Base-by-base conservation (phyloP, 352 stramenopile species). In the Globisporangium polare region DNA sequence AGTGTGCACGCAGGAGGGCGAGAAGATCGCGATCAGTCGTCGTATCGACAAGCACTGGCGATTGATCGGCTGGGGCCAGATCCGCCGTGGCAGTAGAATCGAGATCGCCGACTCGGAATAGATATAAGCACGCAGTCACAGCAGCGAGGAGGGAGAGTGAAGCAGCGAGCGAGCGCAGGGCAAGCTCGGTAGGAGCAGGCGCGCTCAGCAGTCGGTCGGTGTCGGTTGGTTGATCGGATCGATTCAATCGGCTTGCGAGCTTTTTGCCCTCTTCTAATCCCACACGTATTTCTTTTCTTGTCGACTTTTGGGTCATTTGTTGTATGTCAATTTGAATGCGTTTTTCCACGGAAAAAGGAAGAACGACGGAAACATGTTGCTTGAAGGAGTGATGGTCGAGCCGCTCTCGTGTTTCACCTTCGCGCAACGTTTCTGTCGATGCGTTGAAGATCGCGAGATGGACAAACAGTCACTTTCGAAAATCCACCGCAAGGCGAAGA, bases 21-120 rank as follows among this genome's bases (percentile, higher is more conserved):
- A 99, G 83, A 99, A 99, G 95, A 99, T 99, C 71, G 98, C 98
- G n/a, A 93, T 99, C 55, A 98, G 89, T 73, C 92, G 98, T 71
- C 92, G 97, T 78, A 98, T 99, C 49, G 97, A 99, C 72, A 98
- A 98, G 86, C 97, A 99, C 85, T 99, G 97, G 97, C 92, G 98
- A 75, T 86, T 99, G 55, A 99, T 99, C 78, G 98, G 98, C 57
- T 99, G 97, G 97, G 98, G 98, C 66, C 89, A 99, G 78, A 99
- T 99, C 74, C 90, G 96, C 70, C 96, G 95, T 88, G 97, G 97
- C 59, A 97, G 89, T 74, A 92, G 95, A 78, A 98, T 98, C 73
- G 89, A 95, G 68, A 94, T 95, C 71, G 80, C 81, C 58, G 78
- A 86, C 63, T 84, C 80, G 56, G 78, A 94, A 90, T 94, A 94